phyloP scores from a whole-genome alignment of 2,329 filamentous ascomycete species.

The Fusarium palustre region DNA sequence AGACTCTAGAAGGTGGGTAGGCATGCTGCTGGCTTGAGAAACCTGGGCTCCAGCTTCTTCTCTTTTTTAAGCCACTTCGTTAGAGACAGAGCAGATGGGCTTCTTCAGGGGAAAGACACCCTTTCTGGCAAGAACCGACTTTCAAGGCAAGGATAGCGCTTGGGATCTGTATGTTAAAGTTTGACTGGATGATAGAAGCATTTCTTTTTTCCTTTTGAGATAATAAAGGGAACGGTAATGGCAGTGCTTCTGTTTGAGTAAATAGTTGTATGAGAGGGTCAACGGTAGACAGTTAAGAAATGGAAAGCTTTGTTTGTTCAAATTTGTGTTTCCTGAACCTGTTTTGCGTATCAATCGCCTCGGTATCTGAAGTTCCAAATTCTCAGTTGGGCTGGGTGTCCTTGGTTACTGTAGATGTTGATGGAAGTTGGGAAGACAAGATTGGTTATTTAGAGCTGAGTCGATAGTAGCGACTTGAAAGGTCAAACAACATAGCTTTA shows the following conservation, averaged over 20 bases:
- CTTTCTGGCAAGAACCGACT: not conserved
- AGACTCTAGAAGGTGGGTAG: not conserved
- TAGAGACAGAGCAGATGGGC: not conserved
- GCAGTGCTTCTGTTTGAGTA: not conserved
- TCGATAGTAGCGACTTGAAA: too few species aligned
- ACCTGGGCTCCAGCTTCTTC: not conserved
- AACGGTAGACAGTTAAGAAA: not conserved
- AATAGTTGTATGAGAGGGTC: not conserved
- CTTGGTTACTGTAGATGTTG: too few species aligned
- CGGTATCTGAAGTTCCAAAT: not conserved
- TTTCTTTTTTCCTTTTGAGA: not conserved
- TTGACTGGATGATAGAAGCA: conserved; percentile 1
- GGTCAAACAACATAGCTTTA: too few species aligned
- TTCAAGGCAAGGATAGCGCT: not conserved
- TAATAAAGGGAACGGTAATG: not conserved
- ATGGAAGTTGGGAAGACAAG: too few species aligned
- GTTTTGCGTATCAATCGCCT: not conserved
- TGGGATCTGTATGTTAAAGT: conserved; percentile 3
- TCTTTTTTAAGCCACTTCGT: not conserved
- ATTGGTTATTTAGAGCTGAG: too few species aligned
- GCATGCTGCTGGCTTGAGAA: conserved; percentile 8
- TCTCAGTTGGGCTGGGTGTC: not conserved
- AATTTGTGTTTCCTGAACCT: rapidly evolving
- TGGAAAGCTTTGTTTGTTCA: not conserved
- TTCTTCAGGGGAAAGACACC: not conserved